phyloP scores from a whole-genome alignment of 1,139 yeast genomes.

The Oligophagozyma castellii region DNA sequence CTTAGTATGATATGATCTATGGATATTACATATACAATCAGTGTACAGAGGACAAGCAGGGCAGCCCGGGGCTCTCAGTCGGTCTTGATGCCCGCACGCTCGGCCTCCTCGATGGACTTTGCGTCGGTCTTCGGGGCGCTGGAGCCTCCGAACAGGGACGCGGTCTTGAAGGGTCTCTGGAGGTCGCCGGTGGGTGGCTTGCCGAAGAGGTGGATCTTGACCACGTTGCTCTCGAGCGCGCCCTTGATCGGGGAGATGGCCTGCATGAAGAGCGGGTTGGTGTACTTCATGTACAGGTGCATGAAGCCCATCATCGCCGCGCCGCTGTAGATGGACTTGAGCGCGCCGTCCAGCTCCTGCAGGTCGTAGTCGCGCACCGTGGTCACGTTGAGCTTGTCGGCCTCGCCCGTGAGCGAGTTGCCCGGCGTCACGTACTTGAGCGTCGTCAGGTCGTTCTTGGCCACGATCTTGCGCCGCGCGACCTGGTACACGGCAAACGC shows the following conservation, averaged over 20 bases:
- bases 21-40: no score
- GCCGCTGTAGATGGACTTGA: conserved; percentile 77
- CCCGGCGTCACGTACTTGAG: conserved; percentile 85
- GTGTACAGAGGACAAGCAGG: no score
- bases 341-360: conserved; percentile 64
- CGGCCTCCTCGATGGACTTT: conserved; percentile 75
- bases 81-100: conserved; percentile 77
- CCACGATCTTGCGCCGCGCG: conserved; percentile 45
- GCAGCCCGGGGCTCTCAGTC: no score
- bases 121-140: conserved; percentile 64
- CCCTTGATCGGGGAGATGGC: conserved; percentile 79
- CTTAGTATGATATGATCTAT: no score
- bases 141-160: conserved; percentile 64
- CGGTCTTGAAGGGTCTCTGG: conserved; percentile 93
- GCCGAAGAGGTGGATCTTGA: conserved; percentile 81
- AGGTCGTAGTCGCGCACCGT: conserved; percentile 92
- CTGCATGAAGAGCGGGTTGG: conserved; percentile 95
- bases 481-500: conserved; percentile 55
- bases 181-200: conserved; percentile 78
- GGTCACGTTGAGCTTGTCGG: conserved; percentile 65
- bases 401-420: conserved; percentile 49
- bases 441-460: conserved; percentile 84
- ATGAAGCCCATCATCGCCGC: conserved; percentile 97
- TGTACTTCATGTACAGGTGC: conserved; percentile 96
- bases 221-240: conserved; percentile 84